A percentile compares a stretch with the other conserved stretches of the same genome.
Evolutionary conservation across 176 grass and related monocot genomes (phyloP).

Genomic region (Hordeum marinum): DNA sequence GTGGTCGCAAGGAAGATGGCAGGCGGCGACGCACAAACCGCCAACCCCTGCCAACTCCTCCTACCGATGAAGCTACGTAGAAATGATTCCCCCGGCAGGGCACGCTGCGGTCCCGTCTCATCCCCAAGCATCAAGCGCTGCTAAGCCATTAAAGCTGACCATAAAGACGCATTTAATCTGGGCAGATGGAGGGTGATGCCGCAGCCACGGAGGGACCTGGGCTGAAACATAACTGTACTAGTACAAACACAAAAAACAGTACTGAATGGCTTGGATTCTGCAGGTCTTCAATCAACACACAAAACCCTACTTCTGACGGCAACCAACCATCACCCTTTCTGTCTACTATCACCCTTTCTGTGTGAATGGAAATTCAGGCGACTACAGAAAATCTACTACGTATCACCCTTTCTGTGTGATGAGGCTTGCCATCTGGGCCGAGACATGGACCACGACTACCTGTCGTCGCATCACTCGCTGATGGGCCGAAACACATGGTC

Average conservation of each 20-base stretch:
- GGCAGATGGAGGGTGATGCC: neutral
- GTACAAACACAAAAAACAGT: too few species aligned
- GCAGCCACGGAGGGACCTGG: neutral
- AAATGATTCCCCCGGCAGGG: neutral
- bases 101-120: neutral
- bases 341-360: too few species aligned
- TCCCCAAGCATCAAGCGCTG: neutral
- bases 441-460: neutral
- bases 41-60: neutral
- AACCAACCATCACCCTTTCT: too few species aligned
- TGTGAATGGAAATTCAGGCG: neutral
- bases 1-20: neutral
- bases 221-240: too few species aligned
- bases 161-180: neutral
- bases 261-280: too few species aligned
- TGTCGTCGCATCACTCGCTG: neutral
- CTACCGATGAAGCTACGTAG: neutral
- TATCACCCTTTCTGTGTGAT: neutral
- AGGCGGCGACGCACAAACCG: neutral
- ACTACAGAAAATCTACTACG: neutral
- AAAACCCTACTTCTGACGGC: too few species aligned
- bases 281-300: too few species aligned
- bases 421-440: neutral
- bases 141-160: neutral
- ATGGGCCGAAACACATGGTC: neutral